A percentile compares a stretch with the other conserved stretches of the same genome.
Conservation (phyloP, 2,329 filamentous ascomycete genomes). For the Epichloe gansuensis region DNA sequence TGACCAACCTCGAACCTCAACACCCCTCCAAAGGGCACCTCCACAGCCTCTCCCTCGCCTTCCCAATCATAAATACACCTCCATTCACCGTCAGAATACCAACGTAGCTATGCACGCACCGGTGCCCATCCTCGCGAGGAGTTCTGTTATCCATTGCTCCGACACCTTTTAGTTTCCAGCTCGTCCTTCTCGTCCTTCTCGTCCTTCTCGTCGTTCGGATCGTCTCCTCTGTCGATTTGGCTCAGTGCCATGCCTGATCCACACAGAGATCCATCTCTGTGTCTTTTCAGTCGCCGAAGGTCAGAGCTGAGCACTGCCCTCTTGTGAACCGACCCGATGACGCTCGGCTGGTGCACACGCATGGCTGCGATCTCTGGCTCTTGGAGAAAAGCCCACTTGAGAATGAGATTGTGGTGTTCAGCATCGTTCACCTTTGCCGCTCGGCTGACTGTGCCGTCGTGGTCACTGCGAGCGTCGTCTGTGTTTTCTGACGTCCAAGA, state of each 20-base stretch:
- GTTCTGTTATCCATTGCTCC: background rate
- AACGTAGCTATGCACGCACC: background rate
- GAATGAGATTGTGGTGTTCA: constrained; percentile 1
- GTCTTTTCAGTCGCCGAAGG: background rate
- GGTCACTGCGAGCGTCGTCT: too few species aligned
- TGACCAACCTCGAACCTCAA: constrained; percentile 1
- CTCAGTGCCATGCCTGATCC: background rate
- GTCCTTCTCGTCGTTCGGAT: background rate
- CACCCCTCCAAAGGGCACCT: constrained; percentile 5
- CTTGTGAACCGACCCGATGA: background rate
- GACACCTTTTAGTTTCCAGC: background rate
- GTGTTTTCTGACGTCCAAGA: background rate
- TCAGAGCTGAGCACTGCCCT: background rate
- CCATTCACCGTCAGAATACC: constrained; percentile 19
- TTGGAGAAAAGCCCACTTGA: constrained; percentile 2
- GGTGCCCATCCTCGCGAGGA: too few species aligned
- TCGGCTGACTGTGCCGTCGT: background rate
- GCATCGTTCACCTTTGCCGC: background rate
- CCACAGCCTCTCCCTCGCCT: constrained; percentile 10
- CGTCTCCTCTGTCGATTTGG: background rate
- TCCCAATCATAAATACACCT: constrained; percentile 16
- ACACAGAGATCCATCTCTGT: background rate
- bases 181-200: background rate
- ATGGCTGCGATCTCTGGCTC: constrained; percentile 4
- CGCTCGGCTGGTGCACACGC: background rate